Evolutionary conservation across 2,329 filamentous ascomycete species (phyloP).

Genomic region (Diaporthe vaccinii): DNA sequence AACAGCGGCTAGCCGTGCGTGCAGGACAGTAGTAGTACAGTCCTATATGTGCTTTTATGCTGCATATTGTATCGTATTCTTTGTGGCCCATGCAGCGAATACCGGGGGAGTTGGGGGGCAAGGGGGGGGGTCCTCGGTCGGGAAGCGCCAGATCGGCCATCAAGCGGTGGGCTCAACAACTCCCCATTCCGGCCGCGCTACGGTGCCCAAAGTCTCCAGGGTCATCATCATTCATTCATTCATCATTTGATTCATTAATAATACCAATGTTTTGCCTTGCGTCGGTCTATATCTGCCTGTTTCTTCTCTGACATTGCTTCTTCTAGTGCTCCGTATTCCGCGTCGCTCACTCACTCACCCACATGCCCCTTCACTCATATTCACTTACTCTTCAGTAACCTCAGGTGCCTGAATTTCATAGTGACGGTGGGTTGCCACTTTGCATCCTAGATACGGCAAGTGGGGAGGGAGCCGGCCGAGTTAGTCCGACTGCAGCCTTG

Average conservation of each 20-base stretch:
- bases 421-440: not conserved
- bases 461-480: conserved; percentile 2
- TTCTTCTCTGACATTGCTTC: conserved; percentile 14
- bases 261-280: conserved; percentile 24
- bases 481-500: not conserved
- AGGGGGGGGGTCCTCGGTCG: not conserved
- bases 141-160: conserved; percentile 7
- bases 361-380: not conserved
- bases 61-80: not conserved
- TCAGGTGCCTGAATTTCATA: not conserved
- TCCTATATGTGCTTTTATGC: not conserved
- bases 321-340: not conserved
- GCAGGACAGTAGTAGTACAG: not conserved
- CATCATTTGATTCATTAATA: conserved; percentile 30
- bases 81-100: not conserved
- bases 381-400: not conserved
- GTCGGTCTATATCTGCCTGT: conserved; percentile 22
- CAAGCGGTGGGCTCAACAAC: conserved; percentile 28
- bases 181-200: conserved; percentile 33
- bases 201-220: conserved; percentile 1
- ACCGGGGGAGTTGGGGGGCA: not conserved
- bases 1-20: conserved; percentile 14
- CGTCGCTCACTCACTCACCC: not conserved
- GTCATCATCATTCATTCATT: conserved; percentile 25
- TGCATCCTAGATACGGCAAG: not conserved